Evolutionary conservation across 768 basidiomycete genomes (phyloP).

Genomic region (Asterophora lycoperdoides): DNA sequence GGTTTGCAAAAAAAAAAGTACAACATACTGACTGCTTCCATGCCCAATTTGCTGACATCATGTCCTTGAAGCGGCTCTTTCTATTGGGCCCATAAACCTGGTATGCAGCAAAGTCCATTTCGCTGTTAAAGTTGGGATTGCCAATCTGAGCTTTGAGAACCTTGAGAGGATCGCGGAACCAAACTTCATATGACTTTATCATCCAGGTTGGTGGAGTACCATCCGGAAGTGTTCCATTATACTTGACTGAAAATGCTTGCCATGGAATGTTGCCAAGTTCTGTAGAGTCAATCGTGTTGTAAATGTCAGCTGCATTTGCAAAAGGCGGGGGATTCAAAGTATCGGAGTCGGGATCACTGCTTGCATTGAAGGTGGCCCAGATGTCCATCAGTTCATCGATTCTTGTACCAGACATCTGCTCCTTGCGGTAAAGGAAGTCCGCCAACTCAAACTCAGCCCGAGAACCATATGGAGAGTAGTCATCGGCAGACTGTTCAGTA

Average conservation of each 20-base stretch:
- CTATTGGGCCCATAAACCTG: slow-evolving; percentile 11
- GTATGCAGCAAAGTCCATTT: slow-evolving; percentile 22
- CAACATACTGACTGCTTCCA: slow-evolving; percentile 35
- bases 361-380: slow-evolving; percentile 1
- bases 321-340: slow-evolving; percentile 23
- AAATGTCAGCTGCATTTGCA: slow-evolving; percentile 21
- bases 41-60: slow-evolving; percentile 25
- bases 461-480: neutral
- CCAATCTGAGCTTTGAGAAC: slow-evolving; percentile 19
- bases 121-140: slow-evolving; percentile 20
- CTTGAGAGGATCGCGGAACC: slow-evolving; percentile 17
- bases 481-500: neutral
- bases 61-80: slow-evolving; percentile 5
- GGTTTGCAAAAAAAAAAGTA: neutral
- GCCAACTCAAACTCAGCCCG: slow-evolving; percentile 1
- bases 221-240: slow-evolving; percentile 19
- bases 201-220: slow-evolving; percentile 8
- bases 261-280: slow-evolving; percentile 25
- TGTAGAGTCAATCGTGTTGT: slow-evolving; percentile 23
- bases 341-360: neutral
- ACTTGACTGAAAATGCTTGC: slow-evolving; percentile 23
- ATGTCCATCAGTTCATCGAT: neutral
- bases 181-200: slow-evolving; percentile 12
- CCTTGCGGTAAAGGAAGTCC: slow-evolving; percentile 5
- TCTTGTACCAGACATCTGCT: slow-evolving; percentile 3